phyloP scores from a whole-genome alignment of 805 yeast genomes.

The Ogataea pini region DNA sequence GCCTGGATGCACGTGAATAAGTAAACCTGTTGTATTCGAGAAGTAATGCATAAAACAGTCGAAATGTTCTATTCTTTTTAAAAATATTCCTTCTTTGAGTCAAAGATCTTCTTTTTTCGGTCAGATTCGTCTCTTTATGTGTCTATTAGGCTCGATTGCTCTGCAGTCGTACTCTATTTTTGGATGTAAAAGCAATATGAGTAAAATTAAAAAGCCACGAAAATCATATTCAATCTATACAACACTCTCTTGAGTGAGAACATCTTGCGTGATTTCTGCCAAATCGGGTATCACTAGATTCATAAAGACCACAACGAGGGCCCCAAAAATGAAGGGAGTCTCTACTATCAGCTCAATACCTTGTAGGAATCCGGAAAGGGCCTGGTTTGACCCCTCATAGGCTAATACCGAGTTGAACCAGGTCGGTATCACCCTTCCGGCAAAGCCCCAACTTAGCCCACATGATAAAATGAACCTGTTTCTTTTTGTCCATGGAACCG shows the following conservation, averaged over 20 bases:
- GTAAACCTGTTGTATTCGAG: neutral
- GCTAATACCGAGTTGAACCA: conserved; percentile 45
- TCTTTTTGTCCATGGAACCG: conserved; percentile 38
- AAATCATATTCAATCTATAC: neutral
- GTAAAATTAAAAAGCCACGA: neutral
- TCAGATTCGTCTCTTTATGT: no score
- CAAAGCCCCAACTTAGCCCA: conserved; percentile 45
- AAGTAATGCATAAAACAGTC: no score
- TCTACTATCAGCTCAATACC: conserved; percentile 47
- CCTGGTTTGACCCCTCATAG: conserved; percentile 39
- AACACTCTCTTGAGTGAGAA: no score
- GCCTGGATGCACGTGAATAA: neutral
- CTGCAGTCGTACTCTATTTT: no score
- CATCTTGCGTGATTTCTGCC: neutral
- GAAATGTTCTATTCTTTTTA: no score
- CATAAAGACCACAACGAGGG: conserved; percentile 22
- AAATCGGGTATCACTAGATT: conserved; percentile 19
- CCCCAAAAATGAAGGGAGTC: conserved; percentile 32
- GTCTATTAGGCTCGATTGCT: no score
- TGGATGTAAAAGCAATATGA: neutral
- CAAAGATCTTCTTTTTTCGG: no score
- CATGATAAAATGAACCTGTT: conserved; percentile 47
- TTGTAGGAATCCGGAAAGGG: conserved; percentile 42
- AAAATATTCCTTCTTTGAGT: no score
- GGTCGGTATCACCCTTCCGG: conserved; percentile 40